Evolutionary conservation across 2,329 filamentous ascomycete species (phyloP), one percentile per base, ranked within the genome.

Genomic region (Phyllosticta citrichinensis): DNA sequence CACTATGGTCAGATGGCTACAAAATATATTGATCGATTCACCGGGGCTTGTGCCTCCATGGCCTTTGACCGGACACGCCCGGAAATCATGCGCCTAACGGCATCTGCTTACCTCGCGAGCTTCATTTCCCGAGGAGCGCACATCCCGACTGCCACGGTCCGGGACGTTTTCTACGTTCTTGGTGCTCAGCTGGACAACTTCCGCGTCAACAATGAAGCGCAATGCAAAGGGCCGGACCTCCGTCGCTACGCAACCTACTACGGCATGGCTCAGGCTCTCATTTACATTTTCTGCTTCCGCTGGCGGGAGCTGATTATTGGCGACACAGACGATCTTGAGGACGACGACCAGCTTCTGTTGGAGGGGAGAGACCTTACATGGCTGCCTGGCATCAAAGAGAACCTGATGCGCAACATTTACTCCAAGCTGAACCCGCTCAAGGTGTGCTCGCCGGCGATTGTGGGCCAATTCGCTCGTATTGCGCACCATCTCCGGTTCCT

Each of bases 221-320:
- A 81, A 30, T 96, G 91, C 71, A 86, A 85, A 17, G 91, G 91
- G 2, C 94, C 94, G 0, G 91, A 99, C 71, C 82, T 95, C 61
- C 86, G 87, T 64, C 86, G 88, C 55, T 96, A 93, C 70, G 85
- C 86, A 55, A 84, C 88, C 14, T 96, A 95, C 75, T 97, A 97
- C 73, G 86, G 89, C 19, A 85, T 91, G 55, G 85, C 88, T n/a
- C 92, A 97, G 73, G 91, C 91, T 1, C 80, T 95, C 2, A 82
- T 97, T 24, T 97, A 97, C 77, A 93, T 96, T 62, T 97, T 96
- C 75, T 99, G 94, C 78, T 99, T 99, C 79, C 87, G 94, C 60
- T 99, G 94, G 94, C 87, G 91, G 63, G 93, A 97, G 69, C 80
- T 99, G 55, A 87, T 90, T 61, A 79, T 83, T 20, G 81, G 73